Percentiles rank a stretch among this genome's conserved stretches.
Evolutionary conservation across 129 eudicot genomes (phyloP).

Genomic region (Flaveria bidentis): DNA sequence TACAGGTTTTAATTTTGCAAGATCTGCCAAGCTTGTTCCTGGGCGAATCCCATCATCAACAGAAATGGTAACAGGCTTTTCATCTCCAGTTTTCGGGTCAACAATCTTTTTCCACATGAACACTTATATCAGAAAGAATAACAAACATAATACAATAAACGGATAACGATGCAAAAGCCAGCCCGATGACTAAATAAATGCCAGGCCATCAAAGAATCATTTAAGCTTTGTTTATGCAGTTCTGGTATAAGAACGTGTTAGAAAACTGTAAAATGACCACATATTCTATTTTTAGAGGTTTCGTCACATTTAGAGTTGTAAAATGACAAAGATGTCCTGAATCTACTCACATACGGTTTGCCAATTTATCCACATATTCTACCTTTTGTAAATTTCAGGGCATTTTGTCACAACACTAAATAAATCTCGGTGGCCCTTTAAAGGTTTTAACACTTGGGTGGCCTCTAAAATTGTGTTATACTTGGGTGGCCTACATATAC

Average conservation of each 20-base stretch:
- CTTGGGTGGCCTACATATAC: neutral
- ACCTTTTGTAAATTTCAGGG: neutral
- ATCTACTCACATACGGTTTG: neutral
- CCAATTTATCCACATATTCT: neutral
- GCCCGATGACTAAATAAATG: neutral
- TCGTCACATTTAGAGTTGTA: neutral
- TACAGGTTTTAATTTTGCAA: slow-evolving; percentile 79
- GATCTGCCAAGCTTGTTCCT: slow-evolving; percentile 59
- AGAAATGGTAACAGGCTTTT: slow-evolving; percentile 71
- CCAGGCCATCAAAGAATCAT: neutral
- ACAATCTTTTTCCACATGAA: slow-evolving; percentile 52
- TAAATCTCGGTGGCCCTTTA: neutral
- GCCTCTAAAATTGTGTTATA: neutral
- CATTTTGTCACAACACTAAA: neutral
- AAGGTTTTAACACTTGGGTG: neutral
- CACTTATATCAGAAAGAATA: neutral
- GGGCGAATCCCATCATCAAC: slow-evolving; percentile 95
- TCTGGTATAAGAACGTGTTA: neutral
- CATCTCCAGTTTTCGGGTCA: slow-evolving; percentile 95
- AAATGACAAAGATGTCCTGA: neutral
- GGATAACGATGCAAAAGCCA: neutral
- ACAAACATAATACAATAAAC: neutral
- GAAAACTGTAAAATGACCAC: neutral
- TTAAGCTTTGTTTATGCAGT: neutral
- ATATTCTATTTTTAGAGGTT: neutral